Percentiles rank a stretch among this genome's conserved stretches.
These are phyloP conservation scores for Papiliotrema fonsecae DNA, from an alignment of 1,284 basidiomycete genomes.

Conservation along the genomic window DNA sequence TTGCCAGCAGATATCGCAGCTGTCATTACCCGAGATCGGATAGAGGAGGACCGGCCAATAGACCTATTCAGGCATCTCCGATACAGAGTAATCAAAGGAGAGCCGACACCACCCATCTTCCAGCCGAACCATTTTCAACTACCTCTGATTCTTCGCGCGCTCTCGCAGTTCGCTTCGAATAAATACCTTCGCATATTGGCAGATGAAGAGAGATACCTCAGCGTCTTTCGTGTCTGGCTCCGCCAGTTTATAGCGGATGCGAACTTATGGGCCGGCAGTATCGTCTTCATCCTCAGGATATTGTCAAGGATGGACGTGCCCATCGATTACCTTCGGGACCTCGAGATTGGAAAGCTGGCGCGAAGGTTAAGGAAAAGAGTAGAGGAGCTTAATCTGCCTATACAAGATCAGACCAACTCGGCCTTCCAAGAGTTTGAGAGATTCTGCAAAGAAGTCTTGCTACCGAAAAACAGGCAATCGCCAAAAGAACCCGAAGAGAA, in stretches of 20 bases:
- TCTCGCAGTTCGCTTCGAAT: constrained; percentile 6
- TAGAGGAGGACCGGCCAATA: background rate
- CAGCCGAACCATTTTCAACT: constrained; percentile 12
- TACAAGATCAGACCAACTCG: constrained; percentile 12
- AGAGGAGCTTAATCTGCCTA: constrained; percentile 4
- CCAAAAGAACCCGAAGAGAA: background rate
- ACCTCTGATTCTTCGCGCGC: constrained; percentile 8
- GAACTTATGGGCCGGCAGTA: background rate
- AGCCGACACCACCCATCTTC: constrained; percentile 1
- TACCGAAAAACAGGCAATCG: background rate
- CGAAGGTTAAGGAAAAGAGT: constrained; percentile 15
- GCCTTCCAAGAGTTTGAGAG: constrained; percentile 2
- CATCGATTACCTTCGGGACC: constrained; percentile 20
- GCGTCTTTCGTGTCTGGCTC: constrained; percentile 12
- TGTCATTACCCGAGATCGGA: background rate
- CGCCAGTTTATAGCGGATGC: background rate
- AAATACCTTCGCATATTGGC: constrained; percentile 18
- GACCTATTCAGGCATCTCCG: constrained; percentile 7
- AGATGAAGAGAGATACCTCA: constrained; percentile 14
- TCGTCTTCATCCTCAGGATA: constrained; percentile 8
- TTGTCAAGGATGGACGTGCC: constrained; percentile 37
- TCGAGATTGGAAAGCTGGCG: constrained; percentile 18
- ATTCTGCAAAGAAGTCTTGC: background rate
- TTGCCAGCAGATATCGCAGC: background rate
- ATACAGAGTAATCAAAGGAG: constrained; percentile 1